A percentile compares a stretch with the other conserved stretches of the same genome.
phyloP scores from a whole-genome alignment of 139 green algal species.

The Coccomyxa sp. region DNA sequence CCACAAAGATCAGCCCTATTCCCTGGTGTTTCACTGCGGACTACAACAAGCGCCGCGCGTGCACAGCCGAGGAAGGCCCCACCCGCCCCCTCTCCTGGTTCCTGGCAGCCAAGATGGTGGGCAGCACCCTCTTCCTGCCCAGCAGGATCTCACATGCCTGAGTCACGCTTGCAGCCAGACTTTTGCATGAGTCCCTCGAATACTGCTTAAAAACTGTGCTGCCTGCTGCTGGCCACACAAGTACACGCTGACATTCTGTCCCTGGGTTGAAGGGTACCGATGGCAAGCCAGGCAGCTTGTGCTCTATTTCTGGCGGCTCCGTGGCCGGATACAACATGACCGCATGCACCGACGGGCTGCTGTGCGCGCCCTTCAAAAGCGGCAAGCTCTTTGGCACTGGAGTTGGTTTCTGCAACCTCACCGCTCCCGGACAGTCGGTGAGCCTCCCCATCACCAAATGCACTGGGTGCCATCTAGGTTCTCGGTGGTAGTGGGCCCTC shows the following conservation, averaged over 20 bases:
- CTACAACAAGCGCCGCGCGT: background rate
- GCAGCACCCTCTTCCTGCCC: background rate
- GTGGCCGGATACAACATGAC: background rate
- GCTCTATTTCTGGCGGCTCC: background rate
- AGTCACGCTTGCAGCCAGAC: background rate
- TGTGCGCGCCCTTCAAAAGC: background rate
- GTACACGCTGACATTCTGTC: background rate
- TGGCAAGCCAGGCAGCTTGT: background rate
- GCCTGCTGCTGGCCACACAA: background rate
- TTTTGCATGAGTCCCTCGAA: no score
- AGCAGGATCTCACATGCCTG: background rate
- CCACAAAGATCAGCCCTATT: background rate
- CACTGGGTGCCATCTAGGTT: no score
- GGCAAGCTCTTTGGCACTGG: background rate
- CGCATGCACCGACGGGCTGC: background rate
- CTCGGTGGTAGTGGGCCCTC: no score
- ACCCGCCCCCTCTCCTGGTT: background rate
- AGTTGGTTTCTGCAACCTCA: background rate
- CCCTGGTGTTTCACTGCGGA: background rate
- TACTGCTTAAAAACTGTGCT: no score
- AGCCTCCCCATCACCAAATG: no score
- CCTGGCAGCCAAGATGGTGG: background rate
- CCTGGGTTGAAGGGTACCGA: background rate
- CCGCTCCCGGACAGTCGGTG: background rate
- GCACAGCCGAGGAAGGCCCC: background rate